Conservation (phyloP, 1,284 basidiomycete genomes). For the Tilletia caries region DNA sequence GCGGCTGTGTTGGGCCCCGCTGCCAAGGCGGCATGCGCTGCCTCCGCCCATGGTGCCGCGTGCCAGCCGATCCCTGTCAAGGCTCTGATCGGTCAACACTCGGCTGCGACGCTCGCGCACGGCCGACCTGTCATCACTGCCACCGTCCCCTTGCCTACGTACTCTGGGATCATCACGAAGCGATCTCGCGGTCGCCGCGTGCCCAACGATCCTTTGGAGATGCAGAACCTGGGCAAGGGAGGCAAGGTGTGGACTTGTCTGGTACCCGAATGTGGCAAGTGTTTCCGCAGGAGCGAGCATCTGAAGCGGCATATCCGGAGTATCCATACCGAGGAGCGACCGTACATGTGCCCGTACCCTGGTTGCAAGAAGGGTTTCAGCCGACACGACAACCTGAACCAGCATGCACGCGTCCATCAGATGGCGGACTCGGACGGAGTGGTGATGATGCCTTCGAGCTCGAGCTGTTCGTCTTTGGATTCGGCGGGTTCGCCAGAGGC, state of each 20-base stretch:
- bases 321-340: slow-evolving; percentile 50
- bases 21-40: background rate
- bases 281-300: slow-evolving; percentile 49
- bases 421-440: background rate
- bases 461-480: background rate
- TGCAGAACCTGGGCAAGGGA: slow-evolving; percentile 49
- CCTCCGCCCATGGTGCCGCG: background rate
- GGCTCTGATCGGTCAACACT: slow-evolving; percentile 12
- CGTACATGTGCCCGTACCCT: slow-evolving; percentile 44
- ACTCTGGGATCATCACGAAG: slow-evolving; percentile 45
- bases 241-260: slow-evolving; percentile 51
- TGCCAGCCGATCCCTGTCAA: slow-evolving; percentile 9
- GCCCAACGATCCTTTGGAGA: slow-evolving; percentile 47
- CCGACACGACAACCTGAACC: slow-evolving; percentile 49
- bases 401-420: slow-evolving; percentile 45
- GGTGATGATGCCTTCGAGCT: background rate
- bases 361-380: slow-evolving; percentile 46
- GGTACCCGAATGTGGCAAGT: slow-evolving; percentile 48
- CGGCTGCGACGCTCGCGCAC: slow-evolving; percentile 8
- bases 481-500: background rate
- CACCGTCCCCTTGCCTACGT: slow-evolving; percentile 1
- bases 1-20: background rate
- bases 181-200: slow-evolving; percentile 44
- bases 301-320: slow-evolving; percentile 49
- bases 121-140: slow-evolving; percentile 9